Evolutionary conservation across 2,329 filamentous ascomycete genomes (phyloP).

Genomic region (Venturia effusa): DNA sequence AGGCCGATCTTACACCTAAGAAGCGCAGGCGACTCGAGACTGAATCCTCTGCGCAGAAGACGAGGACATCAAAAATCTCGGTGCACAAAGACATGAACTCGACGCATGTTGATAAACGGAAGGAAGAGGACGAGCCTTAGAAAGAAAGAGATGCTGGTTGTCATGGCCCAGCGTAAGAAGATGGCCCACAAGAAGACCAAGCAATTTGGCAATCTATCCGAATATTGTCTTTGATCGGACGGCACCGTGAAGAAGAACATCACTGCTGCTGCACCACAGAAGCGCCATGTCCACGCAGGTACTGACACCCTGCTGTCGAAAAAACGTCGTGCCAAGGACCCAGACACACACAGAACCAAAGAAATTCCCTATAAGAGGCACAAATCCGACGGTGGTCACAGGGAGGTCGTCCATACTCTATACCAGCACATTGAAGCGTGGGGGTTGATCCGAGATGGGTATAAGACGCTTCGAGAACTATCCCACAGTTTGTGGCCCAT

Average conservation of each 20-base stretch:
- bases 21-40: not conserved
- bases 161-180: not conserved
- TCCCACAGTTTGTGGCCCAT: not conserved
- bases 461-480: not conserved
- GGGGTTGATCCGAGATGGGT: not conserved
- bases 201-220: not conserved
- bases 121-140: not conserved
- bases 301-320: not conserved
- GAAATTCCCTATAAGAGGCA: too few species aligned
- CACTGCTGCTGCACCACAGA: not conserved
- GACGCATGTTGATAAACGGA: not conserved
- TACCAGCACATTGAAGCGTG: not conserved
- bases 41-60: not conserved
- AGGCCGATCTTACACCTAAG: not conserved
- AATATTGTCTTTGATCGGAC: not conserved
- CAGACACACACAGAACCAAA: not conserved
- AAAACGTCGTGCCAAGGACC: not conserved
- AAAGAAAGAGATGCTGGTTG: not conserved
- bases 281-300: not conserved
- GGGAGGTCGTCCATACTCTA: not conserved
- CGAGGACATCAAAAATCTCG: not conserved
- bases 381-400: not conserved
- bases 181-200: not conserved
- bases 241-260: not conserved
- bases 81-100: not conserved